phyloP scores from a whole-genome alignment of 345 rosid genomes.

The Eucalyptus erythrocorys region DNA sequence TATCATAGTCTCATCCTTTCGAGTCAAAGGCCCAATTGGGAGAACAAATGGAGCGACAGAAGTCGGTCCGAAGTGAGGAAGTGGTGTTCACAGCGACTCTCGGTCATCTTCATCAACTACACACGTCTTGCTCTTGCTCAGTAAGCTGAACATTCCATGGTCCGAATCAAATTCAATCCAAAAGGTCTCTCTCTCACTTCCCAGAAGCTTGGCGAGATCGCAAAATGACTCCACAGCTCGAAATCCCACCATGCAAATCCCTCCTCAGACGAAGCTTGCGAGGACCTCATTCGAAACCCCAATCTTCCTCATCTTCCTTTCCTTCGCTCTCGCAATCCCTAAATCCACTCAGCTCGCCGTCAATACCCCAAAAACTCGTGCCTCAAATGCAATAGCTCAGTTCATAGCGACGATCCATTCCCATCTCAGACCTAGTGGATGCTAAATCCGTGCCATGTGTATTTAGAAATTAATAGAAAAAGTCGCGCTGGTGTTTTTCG shows the following conservation, averaged over 20 bases:
- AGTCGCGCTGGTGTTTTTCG: too few relatives aligned
- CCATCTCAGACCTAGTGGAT: neutral
- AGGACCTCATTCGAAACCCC: neutral
- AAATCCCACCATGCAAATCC: slow-evolving; percentile 14
- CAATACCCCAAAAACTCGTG: neutral
- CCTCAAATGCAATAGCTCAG: neutral
- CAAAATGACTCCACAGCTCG: slow-evolving; percentile 3
- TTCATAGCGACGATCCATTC: neutral
- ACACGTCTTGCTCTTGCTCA: neutral
- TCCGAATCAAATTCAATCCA: neutral
- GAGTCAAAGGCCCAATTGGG: neutral
- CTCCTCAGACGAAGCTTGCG: slow-evolving; percentile 2
- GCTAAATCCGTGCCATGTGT: too few relatives aligned
- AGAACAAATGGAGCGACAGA: neutral
- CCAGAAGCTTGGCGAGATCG: neutral
- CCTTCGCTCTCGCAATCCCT: neutral
- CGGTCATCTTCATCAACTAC: neutral
- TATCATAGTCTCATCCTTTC: neutral
- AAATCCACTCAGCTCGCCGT: neutral
- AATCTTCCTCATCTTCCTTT: neutral
- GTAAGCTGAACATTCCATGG: neutral
- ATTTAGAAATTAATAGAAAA: too few relatives aligned
- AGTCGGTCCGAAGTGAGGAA: neutral
- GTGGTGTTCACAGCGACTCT: neutral
- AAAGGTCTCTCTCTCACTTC: neutral